Evolutionary conservation across 2,329 filamentous ascomycete species (phyloP).

Genomic region (Aspergillus fijiensis): DNA sequence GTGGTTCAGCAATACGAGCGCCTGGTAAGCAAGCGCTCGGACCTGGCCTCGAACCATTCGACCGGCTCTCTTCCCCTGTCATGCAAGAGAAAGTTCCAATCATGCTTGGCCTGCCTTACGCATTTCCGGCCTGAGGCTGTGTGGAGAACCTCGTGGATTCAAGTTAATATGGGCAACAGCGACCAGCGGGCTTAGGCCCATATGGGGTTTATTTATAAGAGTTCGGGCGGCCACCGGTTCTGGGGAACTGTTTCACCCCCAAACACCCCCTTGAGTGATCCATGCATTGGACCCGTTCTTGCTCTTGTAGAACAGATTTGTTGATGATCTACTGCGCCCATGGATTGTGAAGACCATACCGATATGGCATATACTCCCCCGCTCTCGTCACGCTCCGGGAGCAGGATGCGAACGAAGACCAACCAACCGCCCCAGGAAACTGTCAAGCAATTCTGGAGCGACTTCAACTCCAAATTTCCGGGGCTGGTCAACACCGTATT

Average conservation of each 20-base stretch:
- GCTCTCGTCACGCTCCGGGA: slow-evolving; percentile 34
- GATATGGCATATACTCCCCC: slow-evolving; percentile 26
- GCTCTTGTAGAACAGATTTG: background rate
- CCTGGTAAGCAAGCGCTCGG: background rate
- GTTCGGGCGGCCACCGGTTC: background rate
- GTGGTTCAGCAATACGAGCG: background rate
- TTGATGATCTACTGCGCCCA: slow-evolving; percentile 7
- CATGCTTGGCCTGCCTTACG: background rate
- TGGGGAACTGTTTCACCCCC: background rate
- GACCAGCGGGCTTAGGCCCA: background rate
- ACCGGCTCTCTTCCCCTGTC: background rate
- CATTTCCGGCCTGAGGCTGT: background rate
- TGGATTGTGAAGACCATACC: slow-evolving; percentile 33
- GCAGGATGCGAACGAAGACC: slow-evolving; percentile 32
- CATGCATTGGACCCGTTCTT: background rate
- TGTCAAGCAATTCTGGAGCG: slow-evolving; percentile 71
- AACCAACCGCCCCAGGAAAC: slow-evolving; percentile 64
- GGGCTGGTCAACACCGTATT: slow-evolving; percentile 72
- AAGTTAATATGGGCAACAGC: background rate
- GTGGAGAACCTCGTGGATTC: background rate
- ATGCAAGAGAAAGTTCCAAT: background rate
- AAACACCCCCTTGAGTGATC: background rate
- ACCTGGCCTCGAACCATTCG: background rate
- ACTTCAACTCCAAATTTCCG: slow-evolving; percentile 68
- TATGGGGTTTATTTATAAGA: background rate